Percentiles rank a stretch among this genome's conserved stretches.
phyloP scores from a whole-genome alignment of 2,329 filamentous ascomycete genomes.

The Lasiodiplodia citricola region DNA sequence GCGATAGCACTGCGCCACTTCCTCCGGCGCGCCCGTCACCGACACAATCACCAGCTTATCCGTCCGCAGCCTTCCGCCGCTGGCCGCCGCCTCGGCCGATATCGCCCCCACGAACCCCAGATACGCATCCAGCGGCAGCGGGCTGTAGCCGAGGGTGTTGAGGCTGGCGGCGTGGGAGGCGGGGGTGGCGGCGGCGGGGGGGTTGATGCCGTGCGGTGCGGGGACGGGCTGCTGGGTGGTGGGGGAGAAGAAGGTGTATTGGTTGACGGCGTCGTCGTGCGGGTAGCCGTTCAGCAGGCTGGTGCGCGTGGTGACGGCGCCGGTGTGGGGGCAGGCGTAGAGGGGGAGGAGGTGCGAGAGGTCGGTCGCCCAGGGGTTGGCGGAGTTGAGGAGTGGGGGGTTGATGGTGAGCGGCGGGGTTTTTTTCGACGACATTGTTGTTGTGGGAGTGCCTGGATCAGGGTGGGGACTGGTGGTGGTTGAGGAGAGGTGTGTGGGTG shows the following conservation, averaged over 20 bases:
- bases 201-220: not conserved
- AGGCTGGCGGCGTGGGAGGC: conserved; percentile 45
- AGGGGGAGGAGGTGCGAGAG: conserved; percentile 65
- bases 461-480: not conserved
- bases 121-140: conserved; percentile 64
- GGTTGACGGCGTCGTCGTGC: conserved; percentile 65
- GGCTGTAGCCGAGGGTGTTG: conserved; percentile 79
- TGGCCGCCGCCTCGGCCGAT: conserved; percentile 42
- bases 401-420: conserved; percentile 53
- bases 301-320: conserved; percentile 77
- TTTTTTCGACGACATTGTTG: not conserved
- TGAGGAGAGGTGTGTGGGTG: not conserved
- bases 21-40: conserved; percentile 67
- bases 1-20: conserved; percentile 63
- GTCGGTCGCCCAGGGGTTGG: conserved; percentile 76
- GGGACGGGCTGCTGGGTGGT: conserved; percentile 35
- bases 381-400: conserved; percentile 75
- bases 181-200: conserved; percentile 30
- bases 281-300: conserved; percentile 68
- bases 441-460: not conserved
- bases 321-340: conserved; percentile 66
- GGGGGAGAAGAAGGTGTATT: conserved; percentile 69
- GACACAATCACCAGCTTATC: conserved; percentile 71
- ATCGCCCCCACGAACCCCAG: conserved; percentile 59
- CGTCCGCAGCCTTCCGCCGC: not conserved